Evolutionary conservation across 768 basidiomycete species (phyloP), one percentile per base, ranked within the genome.

Genomic region (Mycena galericulata): DNA sequence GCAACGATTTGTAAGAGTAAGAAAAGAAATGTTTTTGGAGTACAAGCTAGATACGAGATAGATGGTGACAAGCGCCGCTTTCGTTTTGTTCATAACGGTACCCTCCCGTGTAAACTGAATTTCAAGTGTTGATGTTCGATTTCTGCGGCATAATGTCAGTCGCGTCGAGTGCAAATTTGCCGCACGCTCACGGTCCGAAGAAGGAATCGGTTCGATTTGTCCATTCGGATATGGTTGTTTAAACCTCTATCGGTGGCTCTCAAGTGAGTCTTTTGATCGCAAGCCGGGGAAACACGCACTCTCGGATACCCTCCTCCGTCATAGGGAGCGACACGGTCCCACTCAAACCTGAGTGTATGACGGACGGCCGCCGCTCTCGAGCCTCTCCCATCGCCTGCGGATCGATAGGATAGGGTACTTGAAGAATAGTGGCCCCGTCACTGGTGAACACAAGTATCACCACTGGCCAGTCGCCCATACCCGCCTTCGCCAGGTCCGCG

Each of bases 171-270:
- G n/a, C n/a, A n/a, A n/a, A n/a, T n/a, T n/a, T n/a, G n/a, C n/a
- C n/a, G n/a, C n/a, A n/a, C n/a, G n/a, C 55, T 43, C 18, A 57
- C 55, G 40, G 40, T 57, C 26, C 55, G 55, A 15, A 57, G 55
- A 10, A 57, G 55, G 40, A 43, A 57, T 14, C 24, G 55, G 55
- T 57, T 57, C 18, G 55, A 29, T 20, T 43, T 57, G 18, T 57
- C 55, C 40, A 57, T 43, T 17, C 26, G n/a, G 29, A 57, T 57
- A 10, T 18, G 17, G n/a, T 57, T 57, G 26, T 57, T 57, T 10
- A 57, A n/a, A 30, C 12, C n/a, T 3, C 55, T 57, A 26, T 18
- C 24, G 36, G 24, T 3, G 22, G 14, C 14, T 38, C 17, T 18
- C 4, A 27, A 2, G 9, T 3, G 22, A 26, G n/a, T 34, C 14